phyloP scores from a whole-genome alignment of 2,329 filamentous ascomycete species.

The Sordariomycetes sp. region DNA sequence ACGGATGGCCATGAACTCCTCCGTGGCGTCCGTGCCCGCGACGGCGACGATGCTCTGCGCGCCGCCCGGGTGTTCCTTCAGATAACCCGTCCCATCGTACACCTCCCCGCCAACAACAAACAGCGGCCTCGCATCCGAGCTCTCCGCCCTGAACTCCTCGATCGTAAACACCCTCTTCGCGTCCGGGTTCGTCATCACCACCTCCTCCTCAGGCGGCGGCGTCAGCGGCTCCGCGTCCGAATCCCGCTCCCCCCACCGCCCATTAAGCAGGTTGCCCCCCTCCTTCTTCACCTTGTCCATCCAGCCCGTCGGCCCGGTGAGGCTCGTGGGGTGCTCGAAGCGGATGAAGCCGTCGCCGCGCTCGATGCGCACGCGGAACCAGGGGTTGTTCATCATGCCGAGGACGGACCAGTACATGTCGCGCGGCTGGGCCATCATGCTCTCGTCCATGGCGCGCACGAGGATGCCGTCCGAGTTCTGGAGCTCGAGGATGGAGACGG shows the following conservation, averaged over 20 bases:
- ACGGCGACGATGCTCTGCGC: conserved; percentile 74
- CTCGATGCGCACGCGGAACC: conserved; percentile 73
- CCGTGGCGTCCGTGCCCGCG: conserved; percentile 71
- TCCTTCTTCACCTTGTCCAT: conserved; percentile 83
- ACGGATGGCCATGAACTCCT: conserved; percentile 83
- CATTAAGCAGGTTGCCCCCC: conserved; percentile 71
- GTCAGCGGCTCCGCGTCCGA: conserved; percentile 17
- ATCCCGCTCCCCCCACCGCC: conserved; percentile 68
- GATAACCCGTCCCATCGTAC: conserved; percentile 73
- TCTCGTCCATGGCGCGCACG: conserved; percentile 82
- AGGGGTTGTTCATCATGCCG: conserved; percentile 97
- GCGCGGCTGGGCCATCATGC: conserved; percentile 73
- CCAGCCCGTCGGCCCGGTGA: conserved; percentile 62
- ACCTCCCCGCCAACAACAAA: conserved; percentile 84
- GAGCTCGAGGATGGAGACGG: conserved; percentile 53
- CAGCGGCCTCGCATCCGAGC: conserved; percentile 18
- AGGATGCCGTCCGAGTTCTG: conserved; percentile 59
- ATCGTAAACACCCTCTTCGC: conserved; percentile 54
- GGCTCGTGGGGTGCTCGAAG: conserved; percentile 80
- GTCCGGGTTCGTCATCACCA: conserved; percentile 66
- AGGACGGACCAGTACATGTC: conserved; percentile 96
- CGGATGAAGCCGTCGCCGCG: conserved; percentile 52
- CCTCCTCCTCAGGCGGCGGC: conserved; percentile 44
- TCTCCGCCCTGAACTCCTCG: conserved; percentile 60
- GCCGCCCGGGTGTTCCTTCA: conserved; percentile 77